phyloP scores from a whole-genome alignment of 1,284 basidiomycete genomes.

The Cutaneotrichosporon dermatis region DNA sequence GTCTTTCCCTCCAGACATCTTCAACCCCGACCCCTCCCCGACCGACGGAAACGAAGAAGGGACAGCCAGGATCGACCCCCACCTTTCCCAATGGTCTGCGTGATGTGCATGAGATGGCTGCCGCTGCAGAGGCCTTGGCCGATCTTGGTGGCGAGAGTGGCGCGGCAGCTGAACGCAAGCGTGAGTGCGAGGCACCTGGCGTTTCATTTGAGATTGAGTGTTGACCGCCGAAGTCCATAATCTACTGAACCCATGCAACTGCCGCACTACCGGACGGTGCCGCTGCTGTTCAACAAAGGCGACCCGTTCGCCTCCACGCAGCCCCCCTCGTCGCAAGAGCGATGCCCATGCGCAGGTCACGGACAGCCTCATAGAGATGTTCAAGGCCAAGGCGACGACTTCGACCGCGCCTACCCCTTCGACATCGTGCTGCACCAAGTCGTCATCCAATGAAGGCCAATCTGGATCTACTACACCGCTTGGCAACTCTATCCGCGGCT shows the following conservation, averaged over 20 bases:
- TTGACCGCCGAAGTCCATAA: constrained; percentile 27
- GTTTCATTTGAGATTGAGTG: not conserved
- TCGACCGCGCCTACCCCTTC: not conserved
- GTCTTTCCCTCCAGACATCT: constrained; percentile 36
- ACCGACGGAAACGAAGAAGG: constrained; percentile 36
- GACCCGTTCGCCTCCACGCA: not conserved
- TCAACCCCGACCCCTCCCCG: not conserved
- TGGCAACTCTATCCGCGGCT: not conserved
- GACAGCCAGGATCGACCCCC: constrained; percentile 37
- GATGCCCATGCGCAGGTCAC: constrained; percentile 16
- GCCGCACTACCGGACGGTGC: constrained; percentile 51
- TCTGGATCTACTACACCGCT: constrained; percentile 18
- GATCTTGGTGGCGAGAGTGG: constrained; percentile 27
- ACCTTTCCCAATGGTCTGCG: constrained; percentile 49
- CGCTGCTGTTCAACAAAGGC: constrained; percentile 56
- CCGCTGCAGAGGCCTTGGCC: constrained; percentile 43
- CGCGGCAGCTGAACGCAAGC: constrained; percentile 30
- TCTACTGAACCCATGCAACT: constrained; percentile 49
- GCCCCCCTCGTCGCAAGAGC: not conserved
- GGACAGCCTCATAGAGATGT: constrained; percentile 34
- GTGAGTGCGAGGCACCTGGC: constrained; percentile 1
- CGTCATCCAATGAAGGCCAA: not conserved
- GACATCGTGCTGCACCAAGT: too few species aligned
- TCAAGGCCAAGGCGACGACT: constrained; percentile 29
- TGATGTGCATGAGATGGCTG: constrained; percentile 48